Conservation (phyloP, 139 green algal genomes). For the Chlamydomonas eustigma region DNA sequence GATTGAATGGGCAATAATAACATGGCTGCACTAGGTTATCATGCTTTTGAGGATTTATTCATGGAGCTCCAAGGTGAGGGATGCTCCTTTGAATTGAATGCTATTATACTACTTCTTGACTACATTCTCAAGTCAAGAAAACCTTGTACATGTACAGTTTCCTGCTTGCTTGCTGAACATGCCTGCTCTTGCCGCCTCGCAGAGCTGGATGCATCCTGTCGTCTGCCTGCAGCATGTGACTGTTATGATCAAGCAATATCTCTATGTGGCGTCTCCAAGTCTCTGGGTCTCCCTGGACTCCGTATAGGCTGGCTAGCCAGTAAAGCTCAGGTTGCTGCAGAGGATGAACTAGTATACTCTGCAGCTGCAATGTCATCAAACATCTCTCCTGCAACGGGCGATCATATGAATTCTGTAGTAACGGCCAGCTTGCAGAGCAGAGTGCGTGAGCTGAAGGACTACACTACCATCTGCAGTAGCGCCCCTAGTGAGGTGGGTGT, state of each 20-base stretch:
- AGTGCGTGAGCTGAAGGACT: conserved; percentile 70
- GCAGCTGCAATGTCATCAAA: not conserved
- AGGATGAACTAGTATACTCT: not conserved
- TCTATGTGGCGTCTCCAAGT: conserved; percentile 69
- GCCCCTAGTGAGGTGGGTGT: conserved; percentile 59
- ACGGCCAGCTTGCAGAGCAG: conserved; percentile 21
- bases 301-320: conserved; percentile 41
- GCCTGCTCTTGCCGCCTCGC: not conserved
- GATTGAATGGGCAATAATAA: too few relatives aligned
- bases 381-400: not conserved
- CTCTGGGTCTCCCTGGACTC: conserved; percentile 60
- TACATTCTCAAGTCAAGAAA: too few relatives aligned
- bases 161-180: too few relatives aligned
- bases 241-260: conserved; percentile 48
- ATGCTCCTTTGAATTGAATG: too few relatives aligned
- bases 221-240: conserved; percentile 49
- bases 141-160: too few relatives aligned
- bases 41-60: too few relatives aligned
- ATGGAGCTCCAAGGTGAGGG: too few relatives aligned
- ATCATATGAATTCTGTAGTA: not conserved
- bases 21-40: too few relatives aligned
- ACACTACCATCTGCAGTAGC: conserved; percentile 73
- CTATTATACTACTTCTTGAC: too few relatives aligned
- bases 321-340: not conserved
- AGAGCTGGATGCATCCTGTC: not conserved